phyloP scores from a whole-genome alignment of 352 stramenopile genomes.

The Phytophthora kernoviae region DNA sequence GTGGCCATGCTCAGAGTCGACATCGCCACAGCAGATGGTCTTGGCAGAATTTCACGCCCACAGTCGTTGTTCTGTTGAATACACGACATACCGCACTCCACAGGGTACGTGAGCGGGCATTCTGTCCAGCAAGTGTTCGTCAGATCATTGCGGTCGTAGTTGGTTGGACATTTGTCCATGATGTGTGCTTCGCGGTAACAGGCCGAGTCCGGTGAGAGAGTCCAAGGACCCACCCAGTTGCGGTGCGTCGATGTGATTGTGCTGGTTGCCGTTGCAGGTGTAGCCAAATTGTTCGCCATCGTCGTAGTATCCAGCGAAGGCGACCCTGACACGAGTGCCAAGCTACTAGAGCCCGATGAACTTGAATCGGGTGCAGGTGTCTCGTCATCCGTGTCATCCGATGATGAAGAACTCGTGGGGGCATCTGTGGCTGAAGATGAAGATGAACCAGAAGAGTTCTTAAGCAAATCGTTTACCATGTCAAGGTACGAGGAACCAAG shows the following conservation, averaged over 20 bases:
- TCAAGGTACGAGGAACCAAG: slow-evolving; percentile 37
- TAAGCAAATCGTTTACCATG: slow-evolving; percentile 21
- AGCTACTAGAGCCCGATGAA: not conserved
- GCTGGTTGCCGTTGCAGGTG: slow-evolving; percentile 18
- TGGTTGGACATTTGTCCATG: slow-evolving; percentile 38
- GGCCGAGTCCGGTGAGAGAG: slow-evolving; percentile 30
- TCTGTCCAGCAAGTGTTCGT: slow-evolving; percentile 57
- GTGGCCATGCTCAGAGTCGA: slow-evolving; percentile 36
- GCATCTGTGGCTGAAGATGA: not conserved
- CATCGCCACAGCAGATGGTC: slow-evolving; percentile 33
- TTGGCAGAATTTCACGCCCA: slow-evolving; percentile 41
- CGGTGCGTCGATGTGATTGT: slow-evolving; percentile 17
- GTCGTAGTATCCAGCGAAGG: slow-evolving; percentile 6
- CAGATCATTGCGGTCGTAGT: slow-evolving; percentile 43
- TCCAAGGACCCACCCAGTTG: slow-evolving; percentile 48
- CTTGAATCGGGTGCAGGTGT: not conserved
- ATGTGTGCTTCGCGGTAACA: slow-evolving; percentile 56
- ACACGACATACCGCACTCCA: slow-evolving; percentile 65
- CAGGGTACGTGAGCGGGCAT: slow-evolving; percentile 62
- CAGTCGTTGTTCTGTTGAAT: slow-evolving; percentile 67
- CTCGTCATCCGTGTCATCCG: not conserved
- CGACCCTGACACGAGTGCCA: slow-evolving; percentile 6
- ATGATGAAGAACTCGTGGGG: slow-evolving; percentile 2
- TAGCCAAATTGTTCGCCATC: slow-evolving; percentile 15
- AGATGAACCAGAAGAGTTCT: not conserved